A percentile compares a stretch with the other conserved stretches of the same genome.
Conservation (phyloP, 306 rosid genomes). For the Malus fusca region DNA sequence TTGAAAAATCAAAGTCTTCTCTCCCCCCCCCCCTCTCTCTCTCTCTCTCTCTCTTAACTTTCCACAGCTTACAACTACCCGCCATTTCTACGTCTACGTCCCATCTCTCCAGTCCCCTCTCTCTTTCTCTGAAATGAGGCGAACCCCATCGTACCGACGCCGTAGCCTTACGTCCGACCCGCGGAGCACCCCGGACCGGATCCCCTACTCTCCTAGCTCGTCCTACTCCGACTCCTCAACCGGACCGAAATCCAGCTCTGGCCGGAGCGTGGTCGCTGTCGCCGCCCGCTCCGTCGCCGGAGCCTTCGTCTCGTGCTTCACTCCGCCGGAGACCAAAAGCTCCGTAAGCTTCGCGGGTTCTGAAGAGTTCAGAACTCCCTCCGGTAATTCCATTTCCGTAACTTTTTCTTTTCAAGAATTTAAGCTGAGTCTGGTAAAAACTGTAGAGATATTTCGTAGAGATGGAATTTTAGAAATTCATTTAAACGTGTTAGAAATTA, state of each 20-base stretch:
- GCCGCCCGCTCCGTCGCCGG: constrained; percentile 61
- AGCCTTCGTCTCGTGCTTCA: constrained; percentile 54
- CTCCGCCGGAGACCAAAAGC: constrained; percentile 52
- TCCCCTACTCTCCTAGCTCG: constrained; percentile 26
- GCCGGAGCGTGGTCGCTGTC: constrained; percentile 27
- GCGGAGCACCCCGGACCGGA: constrained; percentile 25
- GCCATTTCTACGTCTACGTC: constrained; percentile 15
- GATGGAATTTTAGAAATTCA: background rate
- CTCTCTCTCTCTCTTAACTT: background rate
- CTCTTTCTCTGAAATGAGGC: constrained; percentile 15
- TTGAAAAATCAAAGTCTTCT: constrained; percentile 14
- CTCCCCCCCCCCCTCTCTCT: no score
- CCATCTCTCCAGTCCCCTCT: background rate
- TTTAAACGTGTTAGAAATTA: no score
- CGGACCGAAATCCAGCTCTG: constrained; percentile 18
- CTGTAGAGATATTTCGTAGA: background rate
- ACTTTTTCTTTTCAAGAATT: background rate
- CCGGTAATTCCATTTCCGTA: constrained; percentile 24
- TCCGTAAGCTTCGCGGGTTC: constrained; percentile 37
- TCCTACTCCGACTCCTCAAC: constrained; percentile 30
- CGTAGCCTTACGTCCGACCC: constrained; percentile 24
- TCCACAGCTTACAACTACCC: constrained; percentile 1
- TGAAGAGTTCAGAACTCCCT: constrained; percentile 40
- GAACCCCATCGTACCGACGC: constrained; percentile 9
- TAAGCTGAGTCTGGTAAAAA: background rate